Evolutionary conservation across 805 yeast genomes (phyloP).

Genomic region (Pichia scutulata): DNA sequence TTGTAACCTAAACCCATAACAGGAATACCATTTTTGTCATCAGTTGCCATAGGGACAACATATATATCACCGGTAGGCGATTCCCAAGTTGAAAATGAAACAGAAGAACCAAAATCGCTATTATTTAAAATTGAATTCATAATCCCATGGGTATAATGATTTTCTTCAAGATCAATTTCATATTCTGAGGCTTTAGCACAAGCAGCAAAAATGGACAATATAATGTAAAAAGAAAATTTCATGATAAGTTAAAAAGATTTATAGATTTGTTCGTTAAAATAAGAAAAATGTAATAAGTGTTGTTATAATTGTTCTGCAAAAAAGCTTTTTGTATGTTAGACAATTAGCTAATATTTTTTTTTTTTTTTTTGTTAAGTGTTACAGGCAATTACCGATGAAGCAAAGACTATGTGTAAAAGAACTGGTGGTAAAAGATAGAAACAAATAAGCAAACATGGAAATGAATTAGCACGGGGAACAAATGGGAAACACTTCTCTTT

Average conservation of each 20-base stretch:
- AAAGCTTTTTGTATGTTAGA: background rate
- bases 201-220: background rate
- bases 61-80: slow-evolving; percentile 20
- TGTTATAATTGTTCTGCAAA: background rate
- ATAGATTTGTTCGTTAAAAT: background rate
- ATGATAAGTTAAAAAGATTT: background rate
- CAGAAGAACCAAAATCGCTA: slow-evolving; percentile 12
- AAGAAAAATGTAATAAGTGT: background rate
- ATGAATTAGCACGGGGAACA: background rate
- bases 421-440: background rate
- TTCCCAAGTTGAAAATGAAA: slow-evolving; percentile 22
- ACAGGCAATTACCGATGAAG: background rate
- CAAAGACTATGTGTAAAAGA: background rate
- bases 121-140: slow-evolving; percentile 16
- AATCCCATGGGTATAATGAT: slow-evolving; percentile 8
- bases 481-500: background rate
- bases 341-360: background rate
- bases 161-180: background rate
- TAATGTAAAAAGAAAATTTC: background rate
- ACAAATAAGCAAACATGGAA: background rate
- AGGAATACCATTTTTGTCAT: background rate
- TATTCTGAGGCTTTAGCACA: background rate
- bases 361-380: background rate
- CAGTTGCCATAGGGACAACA: slow-evolving; percentile 17
- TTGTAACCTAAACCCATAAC: slow-evolving; percentile 12